Conservation (phyloP, 2,329 filamentous ascomycete species). For the Metarhizium album region DNA sequence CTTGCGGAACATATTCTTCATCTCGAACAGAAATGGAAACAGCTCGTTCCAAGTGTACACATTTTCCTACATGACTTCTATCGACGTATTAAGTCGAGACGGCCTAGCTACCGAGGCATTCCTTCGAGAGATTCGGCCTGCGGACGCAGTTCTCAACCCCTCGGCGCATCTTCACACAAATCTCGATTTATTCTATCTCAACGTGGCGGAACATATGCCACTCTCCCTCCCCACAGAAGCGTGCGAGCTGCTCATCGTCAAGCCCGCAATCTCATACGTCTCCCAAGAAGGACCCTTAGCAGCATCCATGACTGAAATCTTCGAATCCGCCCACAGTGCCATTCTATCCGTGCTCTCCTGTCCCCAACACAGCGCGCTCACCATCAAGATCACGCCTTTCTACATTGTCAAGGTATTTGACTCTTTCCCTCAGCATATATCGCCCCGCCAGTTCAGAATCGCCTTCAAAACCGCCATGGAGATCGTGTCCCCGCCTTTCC, state of each 20-base stretch:
- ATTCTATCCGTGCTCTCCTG: conserved; percentile 71
- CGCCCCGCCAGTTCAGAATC: conserved; percentile 74
- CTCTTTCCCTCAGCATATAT: conserved; percentile 69
- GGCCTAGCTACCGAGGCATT: conserved; percentile 55
- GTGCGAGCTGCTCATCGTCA: conserved; percentile 63
- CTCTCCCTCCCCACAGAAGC: conserved; percentile 53
- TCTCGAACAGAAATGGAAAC: conserved; percentile 63
- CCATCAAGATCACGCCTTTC: conserved; percentile 63
- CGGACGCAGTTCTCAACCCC: conserved; percentile 20
- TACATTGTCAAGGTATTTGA: conserved; percentile 75
- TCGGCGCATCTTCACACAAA: conserved; percentile 46
- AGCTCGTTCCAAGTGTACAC: conserved; percentile 72
- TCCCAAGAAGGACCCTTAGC: conserved; percentile 32
- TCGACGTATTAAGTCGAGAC: conserved; percentile 71
- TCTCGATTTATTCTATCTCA: conserved; percentile 81
- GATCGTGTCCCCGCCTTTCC: conserved; percentile 69
- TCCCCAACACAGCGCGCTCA: conserved; percentile 62
- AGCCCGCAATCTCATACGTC: conserved; percentile 66
- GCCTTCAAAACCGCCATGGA: conserved; percentile 80
- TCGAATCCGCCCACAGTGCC: conserved; percentile 79
- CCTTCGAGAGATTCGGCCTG: conserved; percentile 47
- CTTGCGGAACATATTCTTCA: conserved; percentile 70
- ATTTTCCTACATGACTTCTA: conserved; percentile 71
- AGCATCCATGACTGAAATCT: conserved; percentile 47
- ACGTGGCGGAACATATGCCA: conserved; percentile 74